Percentiles rank a stretch among this genome's conserved stretches.
Conservation (phyloP, 208 protist species). For the Lotmaria passim region DNA sequence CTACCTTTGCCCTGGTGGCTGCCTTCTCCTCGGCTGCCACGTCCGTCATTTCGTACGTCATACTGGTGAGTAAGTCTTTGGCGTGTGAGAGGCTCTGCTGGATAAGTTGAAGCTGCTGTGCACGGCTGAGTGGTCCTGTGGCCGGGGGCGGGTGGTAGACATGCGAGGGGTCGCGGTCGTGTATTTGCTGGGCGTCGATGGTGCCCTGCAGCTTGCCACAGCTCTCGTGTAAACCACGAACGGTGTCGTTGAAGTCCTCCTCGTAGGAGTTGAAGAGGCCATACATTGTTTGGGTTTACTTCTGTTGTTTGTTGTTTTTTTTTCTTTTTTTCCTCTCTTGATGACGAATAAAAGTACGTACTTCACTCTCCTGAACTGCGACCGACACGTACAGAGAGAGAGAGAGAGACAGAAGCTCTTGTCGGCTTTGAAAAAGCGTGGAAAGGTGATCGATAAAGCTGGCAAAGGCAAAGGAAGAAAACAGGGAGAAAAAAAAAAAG, state of each 20-base stretch:
- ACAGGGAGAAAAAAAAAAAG: too few relatives aligned
- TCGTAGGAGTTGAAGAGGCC: slow-evolving; percentile 70
- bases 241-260: slow-evolving; percentile 63
- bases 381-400: too few relatives aligned
- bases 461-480: too few relatives aligned
- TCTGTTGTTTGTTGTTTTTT: neutral
- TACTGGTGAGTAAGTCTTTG: slow-evolving; percentile 70
- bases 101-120: slow-evolving; percentile 44
- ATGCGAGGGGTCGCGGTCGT: slow-evolving; percentile 27
- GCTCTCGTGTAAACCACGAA: slow-evolving; percentile 34
- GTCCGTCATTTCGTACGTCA: slow-evolving; percentile 74
- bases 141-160: slow-evolving; percentile 55
- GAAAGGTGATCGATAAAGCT: too few relatives aligned
- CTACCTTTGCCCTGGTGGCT: slow-evolving; percentile 45
- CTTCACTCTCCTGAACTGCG: too few relatives aligned
- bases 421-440: too few relatives aligned
- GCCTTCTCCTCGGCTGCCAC: slow-evolving; percentile 26
- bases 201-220: slow-evolving; percentile 33
- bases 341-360: neutral
- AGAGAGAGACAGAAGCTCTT: too few relatives aligned
- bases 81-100: slow-evolving; percentile 55
- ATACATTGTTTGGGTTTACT: slow-evolving; percentile 31
- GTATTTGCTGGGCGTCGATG: slow-evolving; percentile 36
- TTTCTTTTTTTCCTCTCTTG: slow-evolving; percentile 2
- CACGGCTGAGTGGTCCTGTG: slow-evolving; percentile 53